Evolutionary conservation across 345 rosid species (phyloP).

Genomic region (Atalantia buxifolia): DNA sequence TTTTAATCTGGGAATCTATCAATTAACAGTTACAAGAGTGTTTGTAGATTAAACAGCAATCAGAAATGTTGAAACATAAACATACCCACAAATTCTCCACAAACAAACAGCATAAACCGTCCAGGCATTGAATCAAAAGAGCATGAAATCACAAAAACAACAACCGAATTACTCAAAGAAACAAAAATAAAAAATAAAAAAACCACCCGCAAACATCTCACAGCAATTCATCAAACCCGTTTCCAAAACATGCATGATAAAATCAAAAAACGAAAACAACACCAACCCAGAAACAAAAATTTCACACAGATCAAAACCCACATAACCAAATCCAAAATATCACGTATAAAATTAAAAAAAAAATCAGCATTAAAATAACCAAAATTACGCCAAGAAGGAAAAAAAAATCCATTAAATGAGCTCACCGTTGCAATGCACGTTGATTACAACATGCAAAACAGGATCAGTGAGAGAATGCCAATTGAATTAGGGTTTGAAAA

Average conservation of each 20-base stretch:
- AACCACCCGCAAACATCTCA: not conserved
- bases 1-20: not conserved
- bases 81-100: not conserved
- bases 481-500: slow-evolving; percentile 11
- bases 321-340: not conserved
- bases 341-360: not conserved
- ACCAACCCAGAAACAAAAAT: not conserved
- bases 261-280: not conserved
- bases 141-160: not conserved
- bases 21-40: not conserved
- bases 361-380: not conserved
- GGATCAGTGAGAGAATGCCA: not conserved
- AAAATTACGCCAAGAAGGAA: not conserved
- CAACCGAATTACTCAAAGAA: not conserved
- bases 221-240: not conserved
- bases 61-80: not conserved
- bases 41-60: not conserved
- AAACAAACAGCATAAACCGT: not conserved
- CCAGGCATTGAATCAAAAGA: not conserved
- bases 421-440: slow-evolving; percentile 27
- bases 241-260: not conserved
- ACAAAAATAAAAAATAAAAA: not conserved
- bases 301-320: slow-evolving; percentile 14
- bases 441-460: not conserved
- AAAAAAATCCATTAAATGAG: not conserved